Evolutionary conservation across 1,139 yeast species (phyloP), one percentile per base, ranked within the genome.

Genomic region (Diutina ranongensis): DNA sequence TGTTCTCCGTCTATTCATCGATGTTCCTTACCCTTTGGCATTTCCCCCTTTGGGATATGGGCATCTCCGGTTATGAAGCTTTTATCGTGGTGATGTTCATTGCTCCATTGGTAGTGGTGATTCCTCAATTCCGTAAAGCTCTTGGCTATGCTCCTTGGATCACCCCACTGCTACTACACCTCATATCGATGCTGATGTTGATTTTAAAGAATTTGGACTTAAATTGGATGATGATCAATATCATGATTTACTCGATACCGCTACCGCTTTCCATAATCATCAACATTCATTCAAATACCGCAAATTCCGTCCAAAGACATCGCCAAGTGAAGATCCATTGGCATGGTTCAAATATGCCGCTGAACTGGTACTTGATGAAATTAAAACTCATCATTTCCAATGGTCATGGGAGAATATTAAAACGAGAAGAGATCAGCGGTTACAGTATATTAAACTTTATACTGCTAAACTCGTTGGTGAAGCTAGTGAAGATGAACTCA

Each of bases 11-110:
- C 18, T 55, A 78, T 45, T 83, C 97, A 1, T 76, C 96, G 0
- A 67, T 92, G 50, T 83, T 88, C 46, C 72, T 94, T 49, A 78
- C 94, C 57, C 81, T 92, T 45, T 92, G 98, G 98, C 87, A 85
- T 65, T 92, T 92, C 71, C 98, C 98, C 16, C 71, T 92, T 50
- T 92, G 98, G 98, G 78, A 83, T 59, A 88, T 92, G 97, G 97
- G 97, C 8, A 82, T 92, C 48, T 83, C 95, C 2, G 98, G 98
- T 3, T 88, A 84, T 59, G 98, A 92, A 62, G 83, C 84, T 0
- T 74, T 80, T 2, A 69, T 87, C 45, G 50, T 62, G 12, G 59
- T 80, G 3, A 65, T 80, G 22, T 68, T 83, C 40, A 50, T 78
- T 31, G 74, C 82, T 1, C 83, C 89, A 4, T 50, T 82, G 15